Percentiles rank a stretch among this genome's conserved stretches.
phyloP scores from a whole-genome alignment of 2,329 filamentous ascomycete genomes.

The Ilyonectria robusta region DNA sequence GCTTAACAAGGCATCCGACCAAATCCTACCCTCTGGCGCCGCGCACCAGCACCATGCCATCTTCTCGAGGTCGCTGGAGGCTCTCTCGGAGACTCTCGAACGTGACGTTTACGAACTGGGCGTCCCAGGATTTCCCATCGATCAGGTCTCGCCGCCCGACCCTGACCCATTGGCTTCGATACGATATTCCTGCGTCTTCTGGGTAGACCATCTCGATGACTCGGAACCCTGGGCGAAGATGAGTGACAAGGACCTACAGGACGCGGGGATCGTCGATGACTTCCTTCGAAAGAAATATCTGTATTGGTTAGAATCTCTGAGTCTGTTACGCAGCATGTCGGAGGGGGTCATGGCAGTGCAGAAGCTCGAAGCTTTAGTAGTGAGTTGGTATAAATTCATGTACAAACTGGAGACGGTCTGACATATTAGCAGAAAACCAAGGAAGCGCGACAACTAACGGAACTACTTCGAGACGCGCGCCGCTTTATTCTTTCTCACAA shows the following conservation, averaged over 20 bases:
- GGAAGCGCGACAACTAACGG: no score
- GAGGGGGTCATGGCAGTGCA: background rate
- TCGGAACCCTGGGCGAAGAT: background rate
- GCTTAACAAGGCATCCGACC: conserved; percentile 39
- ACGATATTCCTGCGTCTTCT: conserved; percentile 40
- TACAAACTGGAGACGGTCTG: background rate
- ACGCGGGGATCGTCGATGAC: background rate
- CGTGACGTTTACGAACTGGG: conserved; percentile 55
- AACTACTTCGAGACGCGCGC: no score
- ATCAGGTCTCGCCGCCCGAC: conserved; percentile 20
- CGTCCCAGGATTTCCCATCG: conserved; percentile 19
- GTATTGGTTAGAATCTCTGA: background rate
- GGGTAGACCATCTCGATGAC: conserved; percentile 31
- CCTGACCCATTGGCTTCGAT: conserved; percentile 28
- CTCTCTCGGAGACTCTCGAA: conserved; percentile 47
- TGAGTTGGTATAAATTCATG: background rate
- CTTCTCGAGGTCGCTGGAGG: conserved; percentile 52
- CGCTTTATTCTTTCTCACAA: no score
- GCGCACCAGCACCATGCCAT: conserved; percentile 49
- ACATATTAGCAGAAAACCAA: no score
- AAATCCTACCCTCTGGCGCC: conserved; percentile 49
- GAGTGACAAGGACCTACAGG: background rate
- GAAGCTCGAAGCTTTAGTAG: background rate
- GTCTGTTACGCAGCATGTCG: background rate
- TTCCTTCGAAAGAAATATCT: background rate